Evolutionary conservation across 2,329 filamentous ascomycete species (phyloP).

Genomic region (Fusarium sp.): DNA sequence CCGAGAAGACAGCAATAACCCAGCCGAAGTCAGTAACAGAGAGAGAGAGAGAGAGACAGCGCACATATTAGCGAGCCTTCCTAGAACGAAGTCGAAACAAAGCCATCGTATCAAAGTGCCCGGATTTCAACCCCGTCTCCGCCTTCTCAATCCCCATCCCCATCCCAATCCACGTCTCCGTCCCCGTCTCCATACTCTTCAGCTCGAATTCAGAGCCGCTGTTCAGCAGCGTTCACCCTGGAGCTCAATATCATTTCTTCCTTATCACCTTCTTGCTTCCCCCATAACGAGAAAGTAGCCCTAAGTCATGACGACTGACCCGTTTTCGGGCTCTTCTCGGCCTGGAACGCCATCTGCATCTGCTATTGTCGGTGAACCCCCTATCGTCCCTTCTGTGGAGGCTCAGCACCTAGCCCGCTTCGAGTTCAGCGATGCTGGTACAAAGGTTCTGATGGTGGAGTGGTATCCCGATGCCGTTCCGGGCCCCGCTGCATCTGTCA

Average conservation of each 20-base stretch:
- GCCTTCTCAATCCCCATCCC: conserved; percentile 8
- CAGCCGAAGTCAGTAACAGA: background rate
- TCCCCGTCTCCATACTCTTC: background rate
- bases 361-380: conserved; percentile 30
- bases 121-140: conserved; percentile 18
- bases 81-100: conserved; percentile 20
- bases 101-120: conserved; percentile 15
- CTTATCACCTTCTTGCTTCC: background rate
- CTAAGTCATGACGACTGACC: conserved; percentile 40
- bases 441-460: conserved; percentile 93
- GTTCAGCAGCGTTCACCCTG: conserved; percentile 1
- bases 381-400: conserved; percentile 36
- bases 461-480: conserved; percentile 66
- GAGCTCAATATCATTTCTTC: conserved; percentile 15
- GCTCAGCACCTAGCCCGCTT: conserved; percentile 70
- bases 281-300: conserved; percentile 18
- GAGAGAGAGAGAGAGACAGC: background rate
- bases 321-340: conserved; percentile 48
- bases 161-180: conserved; percentile 5
- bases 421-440: conserved; percentile 88
- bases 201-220: conserved; percentile 9
- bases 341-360: conserved; percentile 26
- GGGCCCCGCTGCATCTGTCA: conserved; percentile 28
- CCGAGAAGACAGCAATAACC: background rate
- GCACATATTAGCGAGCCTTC: background rate